Evolutionary conservation across 2,329 filamentous ascomycete species (phyloP).

Genomic region (Pezicula carpinea): DNA sequence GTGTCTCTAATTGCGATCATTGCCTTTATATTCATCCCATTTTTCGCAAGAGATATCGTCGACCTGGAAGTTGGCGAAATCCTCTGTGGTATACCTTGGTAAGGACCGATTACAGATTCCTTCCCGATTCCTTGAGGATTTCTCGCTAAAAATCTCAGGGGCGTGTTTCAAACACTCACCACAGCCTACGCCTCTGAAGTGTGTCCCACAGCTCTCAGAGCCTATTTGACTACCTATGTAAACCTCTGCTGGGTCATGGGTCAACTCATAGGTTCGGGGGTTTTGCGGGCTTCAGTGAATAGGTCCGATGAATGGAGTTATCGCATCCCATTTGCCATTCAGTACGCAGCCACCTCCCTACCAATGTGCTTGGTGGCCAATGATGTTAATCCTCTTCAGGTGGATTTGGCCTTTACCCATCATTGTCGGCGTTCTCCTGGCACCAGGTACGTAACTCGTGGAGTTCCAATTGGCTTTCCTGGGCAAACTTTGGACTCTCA

Average conservation of each 20-base stretch:
- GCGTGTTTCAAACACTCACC: conserved; percentile 41
- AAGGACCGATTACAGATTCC: no score
- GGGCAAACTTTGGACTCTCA: no score
- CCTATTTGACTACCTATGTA: conserved; percentile 47
- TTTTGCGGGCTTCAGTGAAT: conserved; percentile 37
- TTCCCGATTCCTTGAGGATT: no score
- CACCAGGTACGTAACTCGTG: conserved; percentile 26
- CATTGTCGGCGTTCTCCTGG: conserved; percentile 36
- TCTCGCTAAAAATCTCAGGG: conserved; percentile 29
- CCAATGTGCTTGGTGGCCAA: conserved; percentile 43
- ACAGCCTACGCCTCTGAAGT: conserved; percentile 38
- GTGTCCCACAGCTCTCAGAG: conserved; percentile 44
- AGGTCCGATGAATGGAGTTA: conserved; percentile 40
- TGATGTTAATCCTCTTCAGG: conserved; percentile 19
- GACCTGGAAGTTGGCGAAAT: conserved; percentile 40
- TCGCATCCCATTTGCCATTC: conserved; percentile 39
- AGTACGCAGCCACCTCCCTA: conserved; percentile 30
- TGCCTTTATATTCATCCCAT: conserved; percentile 31
- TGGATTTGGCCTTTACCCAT: conserved; percentile 44
- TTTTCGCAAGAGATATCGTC: conserved; percentile 40
- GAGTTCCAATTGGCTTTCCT: no score
- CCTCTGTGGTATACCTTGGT: conserved; percentile 39
- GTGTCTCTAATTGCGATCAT: conserved; percentile 27
- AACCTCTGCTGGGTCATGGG: conserved; percentile 48
- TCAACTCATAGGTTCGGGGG: conserved; percentile 42